Percentiles rank a stretch among this genome's conserved stretches.
Conservation (phyloP, 2,329 filamentous ascomycete genomes). For the Fusarium sp. region DNA sequence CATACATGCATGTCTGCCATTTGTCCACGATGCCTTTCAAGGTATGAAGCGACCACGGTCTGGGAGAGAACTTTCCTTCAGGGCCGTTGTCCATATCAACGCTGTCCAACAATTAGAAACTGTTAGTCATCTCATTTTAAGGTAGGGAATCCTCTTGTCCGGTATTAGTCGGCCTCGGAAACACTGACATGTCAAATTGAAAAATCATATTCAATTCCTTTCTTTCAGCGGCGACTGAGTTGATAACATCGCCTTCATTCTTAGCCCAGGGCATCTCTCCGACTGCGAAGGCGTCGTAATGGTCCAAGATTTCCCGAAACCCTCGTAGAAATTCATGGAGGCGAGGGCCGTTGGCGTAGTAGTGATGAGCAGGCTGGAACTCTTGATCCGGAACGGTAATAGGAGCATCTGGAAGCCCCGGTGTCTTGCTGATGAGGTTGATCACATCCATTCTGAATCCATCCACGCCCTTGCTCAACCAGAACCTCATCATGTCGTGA, state of each 20-base stretch:
- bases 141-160: not conserved
- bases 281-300: not conserved
- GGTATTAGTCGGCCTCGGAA: not conserved
- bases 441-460: conserved; percentile 82
- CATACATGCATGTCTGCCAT: not conserved
- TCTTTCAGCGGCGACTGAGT: not conserved
- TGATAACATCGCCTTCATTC: not conserved
- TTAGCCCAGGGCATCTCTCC: not conserved
- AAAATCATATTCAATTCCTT: not conserved
- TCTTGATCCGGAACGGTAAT: conserved; percentile 57
- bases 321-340: not conserved
- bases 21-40: not conserved
- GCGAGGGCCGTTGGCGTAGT: not conserved
- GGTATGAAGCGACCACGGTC: not conserved
- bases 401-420: conserved; percentile 68
- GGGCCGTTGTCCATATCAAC: not conserved
- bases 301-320: not conserved
- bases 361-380: not conserved
- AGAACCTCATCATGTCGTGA: conserved; percentile 73
- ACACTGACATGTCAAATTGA: not conserved
- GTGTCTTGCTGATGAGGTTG: conserved; percentile 76
- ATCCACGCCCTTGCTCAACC: conserved; percentile 78
- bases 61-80: not conserved
- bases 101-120: not conserved
- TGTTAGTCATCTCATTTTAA: not conserved